A percentile compares a stretch with the other conserved stretches of the same genome.
Conservation (phyloP, 441 rosid species). For the Metrosideros polymorpha region DNA sequence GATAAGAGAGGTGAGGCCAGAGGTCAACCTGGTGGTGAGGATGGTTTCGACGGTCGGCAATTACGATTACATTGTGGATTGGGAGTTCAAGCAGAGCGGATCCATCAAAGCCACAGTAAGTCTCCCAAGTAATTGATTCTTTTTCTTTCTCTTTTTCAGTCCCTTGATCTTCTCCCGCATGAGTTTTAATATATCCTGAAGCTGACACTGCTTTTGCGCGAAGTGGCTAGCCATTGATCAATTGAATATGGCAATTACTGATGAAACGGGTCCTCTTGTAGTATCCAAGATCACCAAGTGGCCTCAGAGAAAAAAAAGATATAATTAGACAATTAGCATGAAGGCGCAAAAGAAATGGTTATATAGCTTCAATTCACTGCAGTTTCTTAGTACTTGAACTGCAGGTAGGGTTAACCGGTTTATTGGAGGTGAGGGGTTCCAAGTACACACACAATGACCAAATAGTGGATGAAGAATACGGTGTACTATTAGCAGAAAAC, state of each 20-base stretch:
- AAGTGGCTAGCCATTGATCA: neutral
- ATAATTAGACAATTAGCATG: neutral
- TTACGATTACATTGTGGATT: constrained; percentile 55
- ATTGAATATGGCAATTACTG: too few species aligned
- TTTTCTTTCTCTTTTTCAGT: neutral
- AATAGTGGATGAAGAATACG: constrained; percentile 33
- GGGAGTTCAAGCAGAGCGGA: constrained; percentile 71
- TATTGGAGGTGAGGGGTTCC: constrained; percentile 37
- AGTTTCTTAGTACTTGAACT: neutral
- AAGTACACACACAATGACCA: constrained; percentile 25
- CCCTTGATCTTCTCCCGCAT: neutral
- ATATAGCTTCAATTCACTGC: neutral
- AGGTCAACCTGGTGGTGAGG: constrained; percentile 44
- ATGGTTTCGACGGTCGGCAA: constrained; percentile 44
- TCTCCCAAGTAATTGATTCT: neutral
- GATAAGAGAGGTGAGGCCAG: constrained; percentile 52
- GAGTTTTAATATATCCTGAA: neutral
- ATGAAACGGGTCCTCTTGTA: too few species aligned
- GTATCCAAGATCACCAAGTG: too few species aligned
- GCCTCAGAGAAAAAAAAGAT: too few species aligned
- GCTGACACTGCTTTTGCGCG: neutral
- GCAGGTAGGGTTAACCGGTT: constrained; percentile 52
- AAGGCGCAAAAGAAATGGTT: neutral
- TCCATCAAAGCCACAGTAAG: constrained; percentile 44
- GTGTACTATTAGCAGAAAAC: constrained; percentile 44